Conservation (phyloP, 129 eudicot species). For the Artemisia annua region DNA sequence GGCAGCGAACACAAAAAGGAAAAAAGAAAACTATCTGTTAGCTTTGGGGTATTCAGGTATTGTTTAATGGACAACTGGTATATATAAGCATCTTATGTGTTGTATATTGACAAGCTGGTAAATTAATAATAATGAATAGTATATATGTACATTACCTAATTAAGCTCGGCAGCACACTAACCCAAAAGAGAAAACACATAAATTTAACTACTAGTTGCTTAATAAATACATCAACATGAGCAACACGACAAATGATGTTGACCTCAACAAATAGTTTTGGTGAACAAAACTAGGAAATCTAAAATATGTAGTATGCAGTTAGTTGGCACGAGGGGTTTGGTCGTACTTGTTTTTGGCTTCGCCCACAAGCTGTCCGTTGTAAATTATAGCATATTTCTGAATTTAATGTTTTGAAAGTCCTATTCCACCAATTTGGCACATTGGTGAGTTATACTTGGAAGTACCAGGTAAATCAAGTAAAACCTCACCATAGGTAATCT, state of each 20-base stretch:
- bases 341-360: constrained; percentile 14
- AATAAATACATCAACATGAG: not conserved
- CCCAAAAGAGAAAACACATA: not conserved
- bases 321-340: constrained; percentile 21
- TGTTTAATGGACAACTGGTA: constrained; percentile 8
- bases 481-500: not conserved
- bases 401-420: not conserved
- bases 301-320: not conserved
- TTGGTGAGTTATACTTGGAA: not conserved
- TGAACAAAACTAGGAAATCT: constrained; percentile 8
- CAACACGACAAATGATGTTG: constrained; percentile 4
- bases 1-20: not conserved
- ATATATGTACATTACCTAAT: constrained; percentile 7
- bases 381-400: not conserved
- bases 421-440: not conserved
- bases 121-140: not conserved
- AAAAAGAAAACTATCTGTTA: not conserved
- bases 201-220: not conserved
- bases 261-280: constrained; percentile 13
- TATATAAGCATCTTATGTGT: constrained; percentile 12
- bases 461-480: not conserved
- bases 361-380: not conserved
- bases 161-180: constrained; percentile 9
- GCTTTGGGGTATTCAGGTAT: not conserved
- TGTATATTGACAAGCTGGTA: constrained; percentile 15